phyloP scores from a whole-genome alignment of 2,329 filamentous ascomycete species.

The Fusarium sp. region DNA sequence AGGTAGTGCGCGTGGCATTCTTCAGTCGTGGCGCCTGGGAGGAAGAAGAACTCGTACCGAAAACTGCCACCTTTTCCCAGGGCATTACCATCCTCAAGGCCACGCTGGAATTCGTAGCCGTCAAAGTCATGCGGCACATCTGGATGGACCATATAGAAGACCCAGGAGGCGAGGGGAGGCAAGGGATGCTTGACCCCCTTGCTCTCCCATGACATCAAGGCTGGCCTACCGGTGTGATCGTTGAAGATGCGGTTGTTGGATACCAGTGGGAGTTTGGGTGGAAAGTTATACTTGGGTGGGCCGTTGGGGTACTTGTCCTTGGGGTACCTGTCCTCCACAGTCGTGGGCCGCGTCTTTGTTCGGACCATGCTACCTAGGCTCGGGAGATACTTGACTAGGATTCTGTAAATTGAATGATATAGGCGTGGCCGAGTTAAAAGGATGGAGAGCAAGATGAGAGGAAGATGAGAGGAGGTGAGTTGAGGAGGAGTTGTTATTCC shows the following conservation, averaged over 20 bases:
- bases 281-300: not conserved
- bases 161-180: not conserved
- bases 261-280: not conserved
- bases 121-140: not conserved
- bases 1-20: not conserved
- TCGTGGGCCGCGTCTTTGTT: not conserved
- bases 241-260: not conserved
- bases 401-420: not conserved
- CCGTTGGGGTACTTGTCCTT: not conserved
- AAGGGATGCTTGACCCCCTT: not conserved
- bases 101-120: not conserved
- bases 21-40: not conserved
- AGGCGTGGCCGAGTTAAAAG: not conserved
- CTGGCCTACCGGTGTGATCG: not conserved
- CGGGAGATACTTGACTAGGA: not conserved
- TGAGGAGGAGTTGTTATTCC: not conserved
- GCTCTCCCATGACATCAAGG: not conserved
- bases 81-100: not conserved
- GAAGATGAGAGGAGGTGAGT: not conserved
- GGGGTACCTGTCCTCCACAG: not conserved
- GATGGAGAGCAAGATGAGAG: not conserved
- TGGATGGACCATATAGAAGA: not conserved
- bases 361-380: not conserved
- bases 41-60: not conserved
- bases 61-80: not conserved